Base-by-base conservation (phyloP, 1,284 basidiomycete species). In the Microbotryum scabiosae region DNA sequence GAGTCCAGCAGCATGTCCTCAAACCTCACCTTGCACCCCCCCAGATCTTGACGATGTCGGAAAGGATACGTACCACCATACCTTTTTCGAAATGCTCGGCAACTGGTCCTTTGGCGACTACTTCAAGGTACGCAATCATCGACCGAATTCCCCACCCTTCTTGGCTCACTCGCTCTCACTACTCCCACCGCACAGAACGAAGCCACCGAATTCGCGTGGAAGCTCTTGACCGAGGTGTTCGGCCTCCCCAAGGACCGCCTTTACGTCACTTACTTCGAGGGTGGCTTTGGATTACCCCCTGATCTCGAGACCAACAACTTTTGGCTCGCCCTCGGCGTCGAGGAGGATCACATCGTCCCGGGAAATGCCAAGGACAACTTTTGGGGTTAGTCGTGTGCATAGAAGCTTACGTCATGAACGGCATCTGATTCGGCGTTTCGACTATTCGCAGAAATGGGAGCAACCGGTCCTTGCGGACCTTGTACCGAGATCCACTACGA, bases 101-200 rank as follows among this genome's bases (percentile, higher is more conserved):
- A 98, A 98, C 77, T 98, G 94, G 94, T 97, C 92, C 12, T 98
- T 98, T 71, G 94, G 94, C 6, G 90, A 98, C 76, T 98, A 98
- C 79, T 98, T 98, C 84, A 98, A 98, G 84, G 90, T 84, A 58
- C 54, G 73, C 57, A n/a, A 23, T 46, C n/a, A 18, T 21, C 25
- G 56, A 28, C n/a, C 7, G 2, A 21, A 16, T n/a, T 18, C 23
- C 18, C 47, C 23, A 49, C 36, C 12, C 44, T 56, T 3, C 8
- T 6, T 45, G n/a, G 32, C 18, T 32, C 30, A 21, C 16, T 46
- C 51, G 12, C 36, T 41, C 52, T n/a, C 45, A 45, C 44, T 7
- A 20, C 60, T 52, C 6, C 53, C 41, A 1, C 51, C 2, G 45
- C 58, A 9, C 73, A 93, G 90, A 85, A 87, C 82, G 94, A 97